phyloP scores from a whole-genome alignment of 1,284 basidiomycete genomes.

The Inonotus obliquus region DNA sequence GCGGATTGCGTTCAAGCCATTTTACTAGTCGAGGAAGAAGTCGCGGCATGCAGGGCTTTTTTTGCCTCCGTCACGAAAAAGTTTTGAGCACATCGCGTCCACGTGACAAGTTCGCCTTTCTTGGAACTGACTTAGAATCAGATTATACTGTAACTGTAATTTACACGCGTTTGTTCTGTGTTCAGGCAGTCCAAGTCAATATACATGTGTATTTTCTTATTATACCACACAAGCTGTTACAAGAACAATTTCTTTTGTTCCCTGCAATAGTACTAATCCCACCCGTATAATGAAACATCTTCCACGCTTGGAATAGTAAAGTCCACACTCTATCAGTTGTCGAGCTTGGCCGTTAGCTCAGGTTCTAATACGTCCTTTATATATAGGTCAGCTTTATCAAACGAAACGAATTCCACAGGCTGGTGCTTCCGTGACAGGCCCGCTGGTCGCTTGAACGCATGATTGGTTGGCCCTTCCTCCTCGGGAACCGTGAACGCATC shows the following conservation, averaged over 20 bases:
- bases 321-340: too few species aligned
- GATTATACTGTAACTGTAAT: too few species aligned
- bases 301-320: too few species aligned
- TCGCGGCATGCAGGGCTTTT: constrained; percentile 49
- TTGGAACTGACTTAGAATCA: too few species aligned
- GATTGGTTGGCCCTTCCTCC: background rate
- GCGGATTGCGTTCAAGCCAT: constrained; percentile 30
- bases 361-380: background rate
- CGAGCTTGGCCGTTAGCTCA: background rate
- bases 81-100: background rate
- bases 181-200: too few species aligned
- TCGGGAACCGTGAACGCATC: background rate
- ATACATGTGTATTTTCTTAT: too few species aligned
- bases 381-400: constrained; percentile 1
- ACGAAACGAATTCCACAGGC: background rate
- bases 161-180: too few species aligned
- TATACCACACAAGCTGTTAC: too few species aligned
- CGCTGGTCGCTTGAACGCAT: background rate
- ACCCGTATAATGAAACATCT: too few species aligned
- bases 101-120: background rate
- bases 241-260: too few species aligned
- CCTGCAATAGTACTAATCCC: too few species aligned
- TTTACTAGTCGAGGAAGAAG: constrained; percentile 57
- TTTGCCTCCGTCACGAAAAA: background rate
- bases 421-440: background rate